Evolutionary conservation across 1,139 yeast species (phyloP), one percentile per base, ranked within the genome.

Genomic region (Kazachstania sp.): DNA sequence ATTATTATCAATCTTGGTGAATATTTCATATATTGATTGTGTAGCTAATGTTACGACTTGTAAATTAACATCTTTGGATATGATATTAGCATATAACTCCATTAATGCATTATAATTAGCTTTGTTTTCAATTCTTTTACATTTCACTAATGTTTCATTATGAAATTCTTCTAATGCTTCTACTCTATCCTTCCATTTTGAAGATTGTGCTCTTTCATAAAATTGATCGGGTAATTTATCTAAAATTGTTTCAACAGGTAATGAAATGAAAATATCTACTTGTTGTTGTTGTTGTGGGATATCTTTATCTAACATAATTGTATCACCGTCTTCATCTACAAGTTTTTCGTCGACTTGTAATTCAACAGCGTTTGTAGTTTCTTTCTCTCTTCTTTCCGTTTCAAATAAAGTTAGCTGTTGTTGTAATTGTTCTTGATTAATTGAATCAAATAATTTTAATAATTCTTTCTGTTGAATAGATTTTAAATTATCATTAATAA

Each of bases 401-500:
- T 72, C 60, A 57, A 57, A 23, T 43, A 47, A 35, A 39, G 63
- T 62, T 41, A 46, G 37, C 45, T 63, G 71, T 46, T n/a, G n/a
- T n/a, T n/a, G n/a, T n/a, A 8, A 69, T 68, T 28, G 77, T 73
- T 43, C 71, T 3, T 13, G 7, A 12, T 29, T 5, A 2, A 13
- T 23, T 13, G 18, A 16, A 34, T 75, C 83, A 64, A 92, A 87
- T 18, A 75, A 81, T 37, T 78, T 77, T 3, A 80, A 74, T 50
- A 94, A 72, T 58, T 92, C 98, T 56, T 83, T 86, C 65, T 87
- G 94, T 64, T 92, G 97, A 13, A 88, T 87, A 0, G 97, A 95
- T 62, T 92, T 92, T 63, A 92, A 72, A 31, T 80, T 81, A 2
- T 83, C 78, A 50, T 88, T 77, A 38, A 88, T 67, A 0, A 80